Evolutionary conservation across 1,139 yeast genomes (phyloP).

Genomic region (Tardiomyces depauwii): DNA sequence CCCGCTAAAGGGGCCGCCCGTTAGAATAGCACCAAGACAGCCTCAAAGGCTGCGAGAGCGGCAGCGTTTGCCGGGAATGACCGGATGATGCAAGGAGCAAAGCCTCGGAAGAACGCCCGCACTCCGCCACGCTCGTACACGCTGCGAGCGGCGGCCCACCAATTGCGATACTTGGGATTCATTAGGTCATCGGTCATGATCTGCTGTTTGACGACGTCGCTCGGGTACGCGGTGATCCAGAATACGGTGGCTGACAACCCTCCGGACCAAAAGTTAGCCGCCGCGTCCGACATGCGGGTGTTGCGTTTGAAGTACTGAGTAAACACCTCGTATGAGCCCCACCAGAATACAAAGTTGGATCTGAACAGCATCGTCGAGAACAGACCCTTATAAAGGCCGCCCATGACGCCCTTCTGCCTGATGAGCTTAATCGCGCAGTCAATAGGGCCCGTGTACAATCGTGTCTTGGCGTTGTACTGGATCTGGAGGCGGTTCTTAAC

Average conservation of each 20-base stretch:
- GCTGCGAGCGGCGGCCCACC: slow-evolving; percentile 61
- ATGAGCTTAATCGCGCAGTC: slow-evolving; percentile 45
- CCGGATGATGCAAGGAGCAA: slow-evolving; percentile 53
- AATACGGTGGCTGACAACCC: slow-evolving; percentile 74
- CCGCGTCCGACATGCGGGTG: slow-evolving; percentile 52
- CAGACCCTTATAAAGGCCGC: slow-evolving; percentile 73
- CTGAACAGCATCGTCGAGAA: slow-evolving; percentile 81
- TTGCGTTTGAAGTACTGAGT: slow-evolving; percentile 56
- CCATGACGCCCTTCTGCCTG: slow-evolving; percentile 51
- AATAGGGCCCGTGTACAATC: slow-evolving; percentile 63
- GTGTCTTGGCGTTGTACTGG: slow-evolving; percentile 72
- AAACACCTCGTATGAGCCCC: slow-evolving; percentile 84
- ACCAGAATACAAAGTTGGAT: slow-evolving; percentile 81
- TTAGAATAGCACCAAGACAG: slow-evolving; percentile 37
- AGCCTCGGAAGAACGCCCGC: slow-evolving; percentile 67
- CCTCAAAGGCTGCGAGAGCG: slow-evolving; percentile 83
- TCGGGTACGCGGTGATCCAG: slow-evolving; percentile 86
- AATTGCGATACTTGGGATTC: slow-evolving; percentile 57
- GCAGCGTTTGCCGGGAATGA: slow-evolving; percentile 88
- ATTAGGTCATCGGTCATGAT: slow-evolving; percentile 72
- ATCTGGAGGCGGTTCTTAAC: slow-evolving; percentile 83
- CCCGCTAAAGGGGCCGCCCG: no score
- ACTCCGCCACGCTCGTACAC: slow-evolving; percentile 54
- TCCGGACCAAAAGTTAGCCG: slow-evolving; percentile 85
- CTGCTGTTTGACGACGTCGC: slow-evolving; percentile 81